Conservation (phyloP, 768 basidiomycete genomes). For the Lentinula raphanica region DNA sequence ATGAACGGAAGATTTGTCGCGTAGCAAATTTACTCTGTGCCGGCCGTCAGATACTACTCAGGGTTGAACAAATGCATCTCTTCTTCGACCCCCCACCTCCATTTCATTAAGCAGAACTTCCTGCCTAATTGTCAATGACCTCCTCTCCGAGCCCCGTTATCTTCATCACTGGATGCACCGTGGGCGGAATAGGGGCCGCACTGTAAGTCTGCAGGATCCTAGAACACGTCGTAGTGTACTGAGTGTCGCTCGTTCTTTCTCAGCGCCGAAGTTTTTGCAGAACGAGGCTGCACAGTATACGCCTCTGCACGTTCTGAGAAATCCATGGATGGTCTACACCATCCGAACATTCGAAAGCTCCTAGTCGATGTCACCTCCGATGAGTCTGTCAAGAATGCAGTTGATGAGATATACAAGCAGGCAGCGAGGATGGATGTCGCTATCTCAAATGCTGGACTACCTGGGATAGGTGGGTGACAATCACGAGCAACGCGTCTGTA, state of each 20-base stretch:
- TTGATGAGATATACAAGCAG: conserved; percentile 36
- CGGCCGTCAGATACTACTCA: no score
- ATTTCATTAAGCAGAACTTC: no score
- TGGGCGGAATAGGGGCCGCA: conserved; percentile 45
- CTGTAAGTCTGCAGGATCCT: conserved; percentile 33
- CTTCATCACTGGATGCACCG: conserved; percentile 45
- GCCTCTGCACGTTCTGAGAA: conserved; percentile 44
- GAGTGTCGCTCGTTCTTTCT: no score
- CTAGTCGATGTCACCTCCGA: conserved; percentile 41
- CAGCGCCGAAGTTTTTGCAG: conserved; percentile 35
- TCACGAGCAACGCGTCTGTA: not conserved
- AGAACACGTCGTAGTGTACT: no score
- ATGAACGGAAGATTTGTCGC: no score
- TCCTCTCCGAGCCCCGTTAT: conserved; percentile 23
- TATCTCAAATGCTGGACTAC: conserved; percentile 49
- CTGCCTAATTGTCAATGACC: not conserved
- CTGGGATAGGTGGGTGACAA: not conserved
- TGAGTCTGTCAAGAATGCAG: conserved; percentile 28
- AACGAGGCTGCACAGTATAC: conserved; percentile 43
- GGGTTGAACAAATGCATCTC: no score
- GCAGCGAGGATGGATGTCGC: conserved; percentile 45
- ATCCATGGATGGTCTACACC: conserved; percentile 37
- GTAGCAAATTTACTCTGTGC: no score
- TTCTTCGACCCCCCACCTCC: no score
- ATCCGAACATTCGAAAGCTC: conserved; percentile 29